Conservation (phyloP, 1,284 basidiomycete species). For the Irpex sp. region DNA sequence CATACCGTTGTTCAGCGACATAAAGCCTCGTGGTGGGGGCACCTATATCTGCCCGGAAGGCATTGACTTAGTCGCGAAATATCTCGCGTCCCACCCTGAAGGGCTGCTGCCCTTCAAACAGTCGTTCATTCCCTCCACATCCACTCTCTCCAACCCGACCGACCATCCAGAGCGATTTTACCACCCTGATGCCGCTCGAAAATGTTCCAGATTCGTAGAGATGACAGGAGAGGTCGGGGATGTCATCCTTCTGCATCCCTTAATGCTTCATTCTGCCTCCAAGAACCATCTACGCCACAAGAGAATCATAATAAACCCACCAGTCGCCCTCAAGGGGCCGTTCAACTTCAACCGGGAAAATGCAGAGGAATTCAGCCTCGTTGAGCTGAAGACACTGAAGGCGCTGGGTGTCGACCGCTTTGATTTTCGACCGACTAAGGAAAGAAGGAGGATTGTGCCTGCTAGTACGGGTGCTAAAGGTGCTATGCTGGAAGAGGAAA, state of each 20-base stretch:
- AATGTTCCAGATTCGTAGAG: conserved; percentile 46
- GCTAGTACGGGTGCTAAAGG: conserved; percentile 23
- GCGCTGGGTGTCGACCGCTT: conserved; percentile 43
- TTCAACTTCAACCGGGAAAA: conserved; percentile 46
- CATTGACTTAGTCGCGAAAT: conserved; percentile 43
- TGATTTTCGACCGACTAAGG: conserved; percentile 31
- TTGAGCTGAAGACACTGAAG: conserved; percentile 45
- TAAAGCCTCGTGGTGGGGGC: conserved; percentile 45
- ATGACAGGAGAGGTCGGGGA: conserved; percentile 53
- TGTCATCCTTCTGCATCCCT: conserved; percentile 55
- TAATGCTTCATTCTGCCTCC: conserved; percentile 61
- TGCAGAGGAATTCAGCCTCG: conserved; percentile 44
- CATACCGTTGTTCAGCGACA: conserved; percentile 52
- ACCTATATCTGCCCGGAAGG: conserved; percentile 55
- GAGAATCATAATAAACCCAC: conserved; percentile 58
- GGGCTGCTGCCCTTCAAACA: conserved; percentile 42
- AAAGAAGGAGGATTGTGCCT: conserved; percentile 25
- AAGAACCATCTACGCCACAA: conserved; percentile 49
- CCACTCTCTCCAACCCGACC: conserved; percentile 26
- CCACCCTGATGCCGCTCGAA: conserved; percentile 35
- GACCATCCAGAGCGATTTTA: conserved; percentile 41
- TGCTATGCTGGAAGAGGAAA: conserved; percentile 31
- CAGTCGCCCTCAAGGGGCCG: conserved; percentile 46
- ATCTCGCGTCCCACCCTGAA: conserved; percentile 50
- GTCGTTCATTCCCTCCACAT: conserved; percentile 42